These are phyloP conservation scores for Polychytrium aggregatum DNA, from an alignment of 192 early-diverging fungal genomes.

Conservation along the genomic window DNA sequence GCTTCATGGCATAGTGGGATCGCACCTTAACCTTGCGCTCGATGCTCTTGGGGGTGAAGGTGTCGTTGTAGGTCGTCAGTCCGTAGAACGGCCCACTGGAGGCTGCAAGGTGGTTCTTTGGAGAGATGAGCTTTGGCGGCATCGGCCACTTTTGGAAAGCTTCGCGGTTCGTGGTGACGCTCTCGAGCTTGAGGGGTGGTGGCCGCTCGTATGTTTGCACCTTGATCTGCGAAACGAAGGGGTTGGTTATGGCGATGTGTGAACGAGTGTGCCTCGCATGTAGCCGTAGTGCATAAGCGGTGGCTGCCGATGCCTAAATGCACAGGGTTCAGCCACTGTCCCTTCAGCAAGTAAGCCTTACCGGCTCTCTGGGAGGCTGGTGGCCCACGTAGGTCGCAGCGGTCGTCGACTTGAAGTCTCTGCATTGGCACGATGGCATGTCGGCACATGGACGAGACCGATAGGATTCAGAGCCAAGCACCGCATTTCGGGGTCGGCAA, in stretches of 20 bases:
- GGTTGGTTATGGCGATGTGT: slow-evolving; percentile 4
- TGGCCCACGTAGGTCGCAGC: slow-evolving; percentile 27
- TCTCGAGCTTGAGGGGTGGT: slow-evolving; percentile 19
- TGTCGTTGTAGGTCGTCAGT: too few relatives aligned
- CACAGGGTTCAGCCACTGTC: too few relatives aligned
- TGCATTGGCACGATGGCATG: slow-evolving; percentile 24
- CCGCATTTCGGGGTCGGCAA: too few relatives aligned
- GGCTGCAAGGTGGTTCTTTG: too few relatives aligned
- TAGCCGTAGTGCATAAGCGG: too few relatives aligned
- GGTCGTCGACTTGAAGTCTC: slow-evolving; percentile 35
- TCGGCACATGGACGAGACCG: slow-evolving; percentile 9
- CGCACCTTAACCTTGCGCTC: not conserved
- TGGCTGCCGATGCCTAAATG: too few relatives aligned
- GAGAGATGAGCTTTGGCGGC: slow-evolving; percentile 8
- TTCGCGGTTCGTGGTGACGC: slow-evolving; percentile 24
- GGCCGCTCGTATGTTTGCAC: slow-evolving; percentile 11
- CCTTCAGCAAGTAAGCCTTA: too few relatives aligned
- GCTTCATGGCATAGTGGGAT: slow-evolving; percentile 4
- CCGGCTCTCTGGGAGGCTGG: slow-evolving; percentile 1
- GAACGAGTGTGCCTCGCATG: not conserved
- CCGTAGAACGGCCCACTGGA: too few relatives aligned
- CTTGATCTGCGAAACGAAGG: too few relatives aligned
- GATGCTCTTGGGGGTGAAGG: slow-evolving; percentile 17
- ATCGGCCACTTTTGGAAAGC: slow-evolving; percentile 21
- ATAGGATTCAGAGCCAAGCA: slow-evolving; percentile 10